Base-by-base conservation (phyloP, 2,329 filamentous ascomycete genomes). In the Teratosphaeria epicoccoides region DNA sequence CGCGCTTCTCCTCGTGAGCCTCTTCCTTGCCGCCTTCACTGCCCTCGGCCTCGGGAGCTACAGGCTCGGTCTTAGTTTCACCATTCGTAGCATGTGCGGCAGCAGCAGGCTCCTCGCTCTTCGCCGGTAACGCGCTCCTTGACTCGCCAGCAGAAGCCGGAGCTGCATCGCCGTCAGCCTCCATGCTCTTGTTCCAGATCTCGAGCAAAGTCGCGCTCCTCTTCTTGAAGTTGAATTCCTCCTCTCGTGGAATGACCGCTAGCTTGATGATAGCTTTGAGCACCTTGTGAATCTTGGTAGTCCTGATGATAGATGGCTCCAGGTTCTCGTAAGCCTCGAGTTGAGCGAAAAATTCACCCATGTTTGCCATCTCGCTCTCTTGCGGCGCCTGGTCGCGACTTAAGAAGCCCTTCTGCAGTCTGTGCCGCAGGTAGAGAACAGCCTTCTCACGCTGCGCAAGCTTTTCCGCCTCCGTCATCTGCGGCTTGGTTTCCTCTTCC, bases 261-360 rank as follows among this genome's bases (percentile, higher is more conserved):
- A 98, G 76, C 74, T 95, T 96, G 63, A 96, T 75, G 59, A 98
- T 93, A 4, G 85, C 89, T 74, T 94, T 95, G 52, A 98, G 78
- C 10, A 98, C 91, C 74, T 98, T 98, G 81, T 97, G 91, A 71
- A 98, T 96, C 78, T 97, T 98, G 56, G 93, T 98, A 12, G 75
- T 76, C 57, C 87, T 83, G 63, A 97, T 95, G 61, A 96, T 93
- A 59, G 83, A 82, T 25, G 87, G 88, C 67, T 97, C 91, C 4
- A 97, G 80, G 58, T 95, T 87, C 1, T 81, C 68, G 76, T 82
- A 84, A 6, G 76, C 80, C 71, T 98, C 93, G 5, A 98, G 80
- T 68, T 94, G 88, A 25, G 77, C 79, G 52, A 94, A 76, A 63
- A 83, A 88, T 17, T 87, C 84, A 4, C 83, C 83, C 84, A 93